Percentiles rank a stretch among this genome's conserved stretches.
phyloP scores from a whole-genome alignment of 2,329 filamentous ascomycete species.

The Aspergillus unguis region DNA sequence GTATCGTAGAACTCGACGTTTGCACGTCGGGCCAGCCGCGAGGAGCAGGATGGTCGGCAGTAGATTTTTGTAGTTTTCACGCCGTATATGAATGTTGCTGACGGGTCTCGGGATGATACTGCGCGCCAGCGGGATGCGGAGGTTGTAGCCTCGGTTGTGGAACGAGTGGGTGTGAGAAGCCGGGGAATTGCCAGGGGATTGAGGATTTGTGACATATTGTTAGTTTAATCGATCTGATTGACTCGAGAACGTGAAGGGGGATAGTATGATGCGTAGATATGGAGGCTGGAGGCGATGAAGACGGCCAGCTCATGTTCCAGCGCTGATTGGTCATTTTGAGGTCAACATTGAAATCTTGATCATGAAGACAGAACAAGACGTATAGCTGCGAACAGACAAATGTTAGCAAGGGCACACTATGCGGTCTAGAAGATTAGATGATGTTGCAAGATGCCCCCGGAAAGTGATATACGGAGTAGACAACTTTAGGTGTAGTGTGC shows the following conservation, averaged over 20 bases:
- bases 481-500: too few species aligned
- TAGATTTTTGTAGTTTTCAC: constrained; percentile 57
- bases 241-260: neutral
- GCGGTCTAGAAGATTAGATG: too few species aligned
- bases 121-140: constrained; percentile 42
- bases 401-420: too few species aligned
- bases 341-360: constrained; percentile 18
- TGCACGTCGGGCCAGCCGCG: constrained; percentile 57
- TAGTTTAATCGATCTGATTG: neutral
- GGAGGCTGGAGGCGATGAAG: too few species aligned
- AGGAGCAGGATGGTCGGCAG: constrained; percentile 54
- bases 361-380: neutral
- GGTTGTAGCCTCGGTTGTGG: neutral
- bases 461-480: too few species aligned
- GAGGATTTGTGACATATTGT: constrained; percentile 6
- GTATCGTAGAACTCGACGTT: constrained; percentile 55
- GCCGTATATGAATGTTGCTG: constrained; percentile 52
- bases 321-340: constrained; percentile 36
- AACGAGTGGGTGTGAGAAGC: constrained; percentile 6
- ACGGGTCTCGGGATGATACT: constrained; percentile 44
- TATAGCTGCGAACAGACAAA: too few species aligned
- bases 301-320: neutral
- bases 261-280: neutral
- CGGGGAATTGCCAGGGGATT: constrained; percentile 24
- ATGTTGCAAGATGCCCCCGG: too few species aligned